Percentiles rank a stretch among this genome's conserved stretches.
phyloP scores from a whole-genome alignment of 768 basidiomycete species.

The Hypsizygus marmoreus region DNA sequence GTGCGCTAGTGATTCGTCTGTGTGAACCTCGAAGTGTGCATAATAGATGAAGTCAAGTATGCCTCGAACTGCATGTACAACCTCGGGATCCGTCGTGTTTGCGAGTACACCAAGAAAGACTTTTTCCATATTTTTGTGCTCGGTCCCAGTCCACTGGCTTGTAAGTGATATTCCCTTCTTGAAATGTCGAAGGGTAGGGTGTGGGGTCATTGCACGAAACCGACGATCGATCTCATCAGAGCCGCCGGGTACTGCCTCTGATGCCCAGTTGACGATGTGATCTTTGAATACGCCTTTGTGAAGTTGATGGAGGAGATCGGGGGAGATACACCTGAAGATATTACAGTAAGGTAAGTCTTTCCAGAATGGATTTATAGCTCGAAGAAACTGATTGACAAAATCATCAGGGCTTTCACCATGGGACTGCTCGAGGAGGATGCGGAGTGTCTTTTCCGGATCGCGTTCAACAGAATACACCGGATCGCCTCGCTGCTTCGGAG shows the following conservation, averaged over 20 bases:
- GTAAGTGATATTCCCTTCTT: slow-evolving; percentile 38
- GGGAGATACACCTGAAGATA: slow-evolving; percentile 36
- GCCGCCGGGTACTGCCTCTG: slow-evolving; percentile 11
- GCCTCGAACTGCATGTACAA: slow-evolving; percentile 19
- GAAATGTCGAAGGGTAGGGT: slow-evolving; percentile 36
- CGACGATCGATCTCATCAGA: slow-evolving; percentile 30
- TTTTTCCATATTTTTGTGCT: slow-evolving; percentile 32
- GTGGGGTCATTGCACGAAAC: slow-evolving; percentile 25
- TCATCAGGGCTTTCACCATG: slow-evolving; percentile 6
- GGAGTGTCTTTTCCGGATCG: slow-evolving; percentile 9
- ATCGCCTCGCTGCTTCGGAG: slow-evolving; percentile 19
- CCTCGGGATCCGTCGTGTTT: slow-evolving; percentile 31
- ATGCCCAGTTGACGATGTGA: slow-evolving; percentile 35
- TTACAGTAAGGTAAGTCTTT: slow-evolving; percentile 32
- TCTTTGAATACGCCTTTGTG: slow-evolving; percentile 45
- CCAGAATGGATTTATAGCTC: slow-evolving; percentile 35
- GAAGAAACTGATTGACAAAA: slow-evolving; percentile 11
- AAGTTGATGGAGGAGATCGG: slow-evolving; percentile 45
- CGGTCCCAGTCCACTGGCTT: slow-evolving; percentile 37
- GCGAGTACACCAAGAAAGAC: slow-evolving; percentile 30
- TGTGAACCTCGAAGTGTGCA: slow-evolving; percentile 30
- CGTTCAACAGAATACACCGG: slow-evolving; percentile 6
- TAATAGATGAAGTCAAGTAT: slow-evolving; percentile 31
- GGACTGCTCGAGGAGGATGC: not conserved
- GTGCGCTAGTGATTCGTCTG: slow-evolving; percentile 21